These are phyloP conservation scores for Cetradonia linearis DNA, from an alignment of 495 filamentous ascomycete species.

Conservation along the genomic window DNA sequence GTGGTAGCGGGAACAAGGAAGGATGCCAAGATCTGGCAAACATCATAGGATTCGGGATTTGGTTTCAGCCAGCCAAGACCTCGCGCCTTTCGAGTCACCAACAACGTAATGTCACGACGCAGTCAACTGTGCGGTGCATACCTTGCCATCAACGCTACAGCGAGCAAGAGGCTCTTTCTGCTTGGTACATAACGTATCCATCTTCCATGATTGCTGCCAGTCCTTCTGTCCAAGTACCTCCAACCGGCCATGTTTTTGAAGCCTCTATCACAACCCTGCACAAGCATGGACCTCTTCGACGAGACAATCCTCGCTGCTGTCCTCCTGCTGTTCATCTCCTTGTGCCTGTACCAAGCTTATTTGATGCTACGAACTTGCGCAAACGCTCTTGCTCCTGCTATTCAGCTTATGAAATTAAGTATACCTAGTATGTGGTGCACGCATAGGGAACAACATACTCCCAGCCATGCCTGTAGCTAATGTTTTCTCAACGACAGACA, in stretches of 20 bases:
- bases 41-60: neutral
- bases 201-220: neutral
- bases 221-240: neutral
- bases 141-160: neutral
- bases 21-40: too few species aligned
- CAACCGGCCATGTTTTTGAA: neutral
- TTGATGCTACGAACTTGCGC: neutral
- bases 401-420: neutral
- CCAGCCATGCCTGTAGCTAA: too few species aligned
- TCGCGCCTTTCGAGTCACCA: neutral
- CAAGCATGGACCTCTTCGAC: neutral
- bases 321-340: neutral
- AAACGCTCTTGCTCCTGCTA: neutral
- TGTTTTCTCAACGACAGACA: neutral
- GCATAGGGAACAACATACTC: neutral
- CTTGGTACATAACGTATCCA: neutral
- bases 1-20: too few species aligned
- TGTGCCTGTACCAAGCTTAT: neutral
- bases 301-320: neutral
- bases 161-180: neutral
- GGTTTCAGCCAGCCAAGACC: neutral
- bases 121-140: neutral
- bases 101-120: too few species aligned
- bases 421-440: neutral
- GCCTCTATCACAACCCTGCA: neutral